These are phyloP conservation scores for Halocafeteria seosinensis DNA, from an alignment of 108 stramenopile genomes.

Conservation along the genomic window DNA sequence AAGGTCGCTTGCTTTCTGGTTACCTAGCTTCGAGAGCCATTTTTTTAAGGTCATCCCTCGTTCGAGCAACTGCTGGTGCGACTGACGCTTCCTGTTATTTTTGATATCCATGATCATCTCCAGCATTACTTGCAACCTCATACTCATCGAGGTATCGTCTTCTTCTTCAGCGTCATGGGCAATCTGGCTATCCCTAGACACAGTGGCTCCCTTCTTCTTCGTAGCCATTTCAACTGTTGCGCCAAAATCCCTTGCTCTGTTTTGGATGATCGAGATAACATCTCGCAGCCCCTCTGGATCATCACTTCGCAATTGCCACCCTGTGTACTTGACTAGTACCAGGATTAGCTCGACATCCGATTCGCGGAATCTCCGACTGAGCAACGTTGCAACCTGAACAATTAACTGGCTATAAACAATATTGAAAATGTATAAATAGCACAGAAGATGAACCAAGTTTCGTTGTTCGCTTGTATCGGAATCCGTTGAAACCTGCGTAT, in stretches of 20 bases:
- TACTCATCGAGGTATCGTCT: not conserved
- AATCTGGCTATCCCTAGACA: too few relatives aligned
- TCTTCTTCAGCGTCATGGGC: not conserved
- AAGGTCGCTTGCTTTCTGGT: not conserved
- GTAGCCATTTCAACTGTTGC: too few relatives aligned
- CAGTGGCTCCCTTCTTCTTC: too few relatives aligned
- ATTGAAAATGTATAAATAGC: slow-evolving; percentile 25
- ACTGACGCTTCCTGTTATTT: not conserved
- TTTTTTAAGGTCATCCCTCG: not conserved
- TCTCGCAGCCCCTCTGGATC: slow-evolving; percentile 24
- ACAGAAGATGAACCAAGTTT: slow-evolving; percentile 22
- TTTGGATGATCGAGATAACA: slow-evolving; percentile 2
- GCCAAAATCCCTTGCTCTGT: too few relatives aligned
- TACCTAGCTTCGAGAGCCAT: not conserved
- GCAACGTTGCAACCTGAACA: slow-evolving; percentile 17
- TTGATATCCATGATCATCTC: not conserved
- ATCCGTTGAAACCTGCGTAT: not conserved
- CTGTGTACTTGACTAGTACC: slow-evolving; percentile 11
- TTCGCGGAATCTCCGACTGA: slow-evolving; percentile 4
- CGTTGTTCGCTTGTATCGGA: not conserved
- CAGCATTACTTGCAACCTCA: not conserved
- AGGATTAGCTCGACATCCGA: slow-evolving; percentile 26
- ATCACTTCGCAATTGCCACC: slow-evolving; percentile 23
- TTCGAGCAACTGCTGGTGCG: not conserved
- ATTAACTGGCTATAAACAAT: slow-evolving; percentile 23